Evolutionary conservation across 208 protist species (phyloP), one percentile per base, ranked within the genome.

Genomic region (Acanthamoeba lenticulata): DNA sequence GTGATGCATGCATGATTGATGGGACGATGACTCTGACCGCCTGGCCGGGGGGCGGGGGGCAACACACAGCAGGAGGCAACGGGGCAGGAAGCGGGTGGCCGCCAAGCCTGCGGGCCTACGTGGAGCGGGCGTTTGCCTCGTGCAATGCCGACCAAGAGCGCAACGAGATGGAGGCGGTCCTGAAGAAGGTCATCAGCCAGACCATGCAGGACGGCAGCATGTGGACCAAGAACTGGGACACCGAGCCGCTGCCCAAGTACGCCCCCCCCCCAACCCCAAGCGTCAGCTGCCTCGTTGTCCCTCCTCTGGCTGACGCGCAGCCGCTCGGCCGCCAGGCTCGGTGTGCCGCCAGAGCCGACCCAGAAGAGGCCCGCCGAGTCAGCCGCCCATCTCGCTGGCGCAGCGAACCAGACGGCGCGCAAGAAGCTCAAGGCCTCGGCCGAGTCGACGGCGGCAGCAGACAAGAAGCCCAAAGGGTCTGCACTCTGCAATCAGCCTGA

Each of bases 131-230:
- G 17, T 91, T 91, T 32, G 85, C 85, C 24, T 72, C 47, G 38
- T 91, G 85, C 57, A 9, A n/a, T 13, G 47, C 21, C 27, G 85
- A 91, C n/a, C 32, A 72, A 52, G 55, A 91, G 36, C 19, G 85
- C 3, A 91, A 91, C 34, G 57, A 91, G 27, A 91, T 91, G 85
- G 85, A 91, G 34, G n/a, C 27, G 34, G 38, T 62, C 17, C 55
- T 91, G 36, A 91, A 91, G 85, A 91, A 24, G 36, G 38, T 91
- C 38, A 91, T 91, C 52, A 91, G n/a, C 17, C n/a, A 91, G 9
- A 72, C 55, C 7, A 91, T 91, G 47, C 17, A 32, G 6, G 57
- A 69, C 57, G 47, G 55, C 32, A 72, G 27, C 32, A 72, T 91
- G 85, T 91, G 85, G 85, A 62, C 32, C 24, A 69, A 49, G 36